Percentiles rank a stretch among this genome's conserved stretches.
phyloP scores from a whole-genome alignment of 352 stramenopile genomes.

The Elongisporangium prolatum region DNA sequence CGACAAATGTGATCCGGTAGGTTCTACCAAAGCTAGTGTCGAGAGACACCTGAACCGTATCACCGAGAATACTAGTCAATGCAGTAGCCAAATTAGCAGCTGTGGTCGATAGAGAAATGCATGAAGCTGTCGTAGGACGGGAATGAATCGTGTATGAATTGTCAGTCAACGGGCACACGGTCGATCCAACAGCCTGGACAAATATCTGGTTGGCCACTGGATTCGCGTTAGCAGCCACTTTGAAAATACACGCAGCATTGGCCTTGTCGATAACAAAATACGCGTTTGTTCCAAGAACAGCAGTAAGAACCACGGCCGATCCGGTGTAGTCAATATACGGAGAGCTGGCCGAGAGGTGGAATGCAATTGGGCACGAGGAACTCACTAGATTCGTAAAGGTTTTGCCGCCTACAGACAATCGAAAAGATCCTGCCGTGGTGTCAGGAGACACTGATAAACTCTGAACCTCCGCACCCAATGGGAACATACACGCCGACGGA shows the following conservation, averaged over 20 bases:
- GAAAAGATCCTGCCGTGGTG: constrained; percentile 65
- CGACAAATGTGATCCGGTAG: constrained; percentile 90
- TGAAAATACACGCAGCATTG: constrained; percentile 44
- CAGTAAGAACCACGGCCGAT: constrained; percentile 50
- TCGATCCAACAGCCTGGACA: constrained; percentile 21
- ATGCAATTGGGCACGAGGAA: constrained; percentile 30
- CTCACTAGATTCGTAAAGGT: constrained; percentile 33
- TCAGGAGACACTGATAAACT: constrained; percentile 73
- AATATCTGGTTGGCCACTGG: constrained; percentile 32
- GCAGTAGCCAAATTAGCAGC: constrained; percentile 19
- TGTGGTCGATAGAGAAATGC: constrained; percentile 31
- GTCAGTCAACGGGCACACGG: constrained; percentile 27
- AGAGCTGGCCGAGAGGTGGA: constrained; percentile 14
- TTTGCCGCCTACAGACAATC: constrained; percentile 40
- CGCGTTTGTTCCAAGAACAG: constrained; percentile 69
- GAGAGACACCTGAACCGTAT: constrained; percentile 57
- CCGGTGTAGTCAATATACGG: constrained; percentile 66
- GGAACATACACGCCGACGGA: constrained; percentile 65
- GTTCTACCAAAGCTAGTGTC: constrained; percentile 39
- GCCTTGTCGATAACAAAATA: constrained; percentile 55
- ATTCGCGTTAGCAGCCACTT: constrained; percentile 31
- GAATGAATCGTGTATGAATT: constrained; percentile 46
- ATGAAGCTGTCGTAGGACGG: constrained; percentile 36
- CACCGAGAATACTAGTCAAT: constrained; percentile 39
- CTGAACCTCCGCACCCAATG: constrained; percentile 91